Conservation (phyloP, 78 protist species). For the Bigelowiella natans region DNA sequence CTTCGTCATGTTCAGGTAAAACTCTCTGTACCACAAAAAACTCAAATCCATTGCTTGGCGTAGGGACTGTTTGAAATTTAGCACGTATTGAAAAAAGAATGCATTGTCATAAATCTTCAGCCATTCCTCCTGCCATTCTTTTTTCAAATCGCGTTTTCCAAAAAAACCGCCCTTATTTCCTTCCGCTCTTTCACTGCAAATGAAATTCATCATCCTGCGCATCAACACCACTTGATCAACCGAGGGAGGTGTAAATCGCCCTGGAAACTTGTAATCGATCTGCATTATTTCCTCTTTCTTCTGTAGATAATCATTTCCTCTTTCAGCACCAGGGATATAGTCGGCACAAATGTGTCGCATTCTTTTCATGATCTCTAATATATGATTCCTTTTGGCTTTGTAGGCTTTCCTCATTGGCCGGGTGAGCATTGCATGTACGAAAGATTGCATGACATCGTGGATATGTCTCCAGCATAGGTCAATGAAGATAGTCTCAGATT, state of each 20-base stretch:
- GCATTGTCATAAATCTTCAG: background rate
- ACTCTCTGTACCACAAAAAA: slow-evolving; percentile 9
- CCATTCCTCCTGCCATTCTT: background rate
- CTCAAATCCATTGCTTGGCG: background rate
- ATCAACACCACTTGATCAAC: background rate
- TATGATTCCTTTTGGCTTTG: background rate
- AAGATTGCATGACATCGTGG: slow-evolving; percentile 7
- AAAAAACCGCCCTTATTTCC: background rate
- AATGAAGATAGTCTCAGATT: background rate
- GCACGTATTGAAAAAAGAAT: background rate
- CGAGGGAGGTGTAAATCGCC: background rate
- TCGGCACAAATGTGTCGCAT: slow-evolving; percentile 5
- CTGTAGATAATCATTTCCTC: background rate
- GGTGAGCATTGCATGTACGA: background rate
- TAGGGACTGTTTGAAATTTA: background rate
- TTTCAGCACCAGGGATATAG: background rate
- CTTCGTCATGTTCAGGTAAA: slow-evolving; percentile 7
- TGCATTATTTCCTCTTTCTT: background rate
- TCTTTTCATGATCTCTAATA: background rate
- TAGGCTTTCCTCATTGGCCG: background rate
- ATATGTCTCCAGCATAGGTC: background rate
- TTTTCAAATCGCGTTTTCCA: background rate
- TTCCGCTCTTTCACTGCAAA: background rate
- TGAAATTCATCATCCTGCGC: background rate
- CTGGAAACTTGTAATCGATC: background rate